Evolutionary conservation across 805 yeast species (phyloP).

Genomic region (Candida peoriensis): DNA sequence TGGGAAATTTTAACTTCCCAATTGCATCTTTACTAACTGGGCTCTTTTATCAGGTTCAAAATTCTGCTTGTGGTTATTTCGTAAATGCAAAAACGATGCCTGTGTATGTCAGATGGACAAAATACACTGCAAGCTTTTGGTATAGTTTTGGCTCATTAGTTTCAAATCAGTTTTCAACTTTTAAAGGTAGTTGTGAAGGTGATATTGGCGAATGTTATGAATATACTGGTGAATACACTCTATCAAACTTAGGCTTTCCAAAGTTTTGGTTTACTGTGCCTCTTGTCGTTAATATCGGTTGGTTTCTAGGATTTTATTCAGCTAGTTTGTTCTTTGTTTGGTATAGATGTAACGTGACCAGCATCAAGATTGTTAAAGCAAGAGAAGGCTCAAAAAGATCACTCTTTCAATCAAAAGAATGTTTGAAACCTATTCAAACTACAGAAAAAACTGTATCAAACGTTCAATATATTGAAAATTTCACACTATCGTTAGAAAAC

Average conservation of each 20-base stretch:
- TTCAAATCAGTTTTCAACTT: constrained; percentile 59
- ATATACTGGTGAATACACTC: constrained; percentile 50
- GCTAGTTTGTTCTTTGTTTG: constrained; percentile 43
- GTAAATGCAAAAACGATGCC: constrained; percentile 70
- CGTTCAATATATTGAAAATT: background rate
- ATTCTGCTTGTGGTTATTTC: constrained; percentile 78
- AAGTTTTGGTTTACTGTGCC: constrained; percentile 64
- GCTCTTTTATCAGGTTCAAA: constrained; percentile 40
- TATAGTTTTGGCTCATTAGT: constrained; percentile 64
- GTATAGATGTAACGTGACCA: constrained; percentile 32
- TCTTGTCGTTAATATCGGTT: constrained; percentile 50
- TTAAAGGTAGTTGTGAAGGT: constrained; percentile 57
- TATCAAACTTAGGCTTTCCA: constrained; percentile 56
- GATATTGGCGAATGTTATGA: constrained; percentile 37
- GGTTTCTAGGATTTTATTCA: constrained; percentile 50
- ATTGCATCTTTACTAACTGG: constrained; percentile 15
- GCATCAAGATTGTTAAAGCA: constrained; percentile 17
- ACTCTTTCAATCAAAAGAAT: background rate
- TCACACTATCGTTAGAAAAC: constrained; percentile 6
- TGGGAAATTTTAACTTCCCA: constrained; percentile 17
- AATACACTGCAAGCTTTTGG: constrained; percentile 68
- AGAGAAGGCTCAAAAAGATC: constrained; percentile 1
- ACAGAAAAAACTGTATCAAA: background rate
- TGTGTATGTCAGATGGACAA: constrained; percentile 79
- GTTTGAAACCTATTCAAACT: background rate